Evolutionary conservation across 2,329 filamentous ascomycete species (phyloP), one percentile per base, ranked within the genome.

Genomic region (Didymella glomerata): DNA sequence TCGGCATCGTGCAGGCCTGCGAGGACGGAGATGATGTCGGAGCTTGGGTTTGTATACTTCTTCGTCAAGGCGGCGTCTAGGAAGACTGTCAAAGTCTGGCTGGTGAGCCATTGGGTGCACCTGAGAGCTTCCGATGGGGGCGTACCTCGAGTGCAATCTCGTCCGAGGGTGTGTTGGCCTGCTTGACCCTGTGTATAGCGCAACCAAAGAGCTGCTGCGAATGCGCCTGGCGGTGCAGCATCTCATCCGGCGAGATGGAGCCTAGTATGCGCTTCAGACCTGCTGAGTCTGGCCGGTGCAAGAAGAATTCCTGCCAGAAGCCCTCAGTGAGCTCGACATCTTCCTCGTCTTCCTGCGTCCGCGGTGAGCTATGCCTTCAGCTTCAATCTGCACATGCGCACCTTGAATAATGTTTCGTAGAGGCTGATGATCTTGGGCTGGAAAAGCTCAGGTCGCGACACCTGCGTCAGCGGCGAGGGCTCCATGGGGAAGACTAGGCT

Each of bases 261-360:
- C 88, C 86, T 61, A 99, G 81, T 47, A 93, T 85, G 48, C 80
- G 81, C 74, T 87, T 85, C 64, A 99, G 81, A 48, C 87, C 85
- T 4, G 82, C 76, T 54, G 86, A 84, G 74, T 97, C 92, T 22
- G 94, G 93, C 63, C 88, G 88, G 58, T 97, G 83, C 36, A 99
- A 85, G 77, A 99, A 99, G 80, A 99, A 93, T 78, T 97, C 95
- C 66, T 87, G 85, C 95, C 95, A 99, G 80, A 97, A 99, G 42
- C 93, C 94, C 61, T 97, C 92, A 0, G 91, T 86, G 62, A 90
- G 90, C 27, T 93, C 89, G 50, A 82, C 78, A 59, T 90, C 85
- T 64, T 89, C 86, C 80, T 81, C 76, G 13, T 78, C 74, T 40
- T 75, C 70, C 71, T 77, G 58, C 90, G 76, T 16, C 30, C 18